Evolutionary conservation across 2,329 filamentous ascomycete genomes (phyloP), one percentile per base, ranked within the genome.

Genomic region (Fusarium marasasianum): DNA sequence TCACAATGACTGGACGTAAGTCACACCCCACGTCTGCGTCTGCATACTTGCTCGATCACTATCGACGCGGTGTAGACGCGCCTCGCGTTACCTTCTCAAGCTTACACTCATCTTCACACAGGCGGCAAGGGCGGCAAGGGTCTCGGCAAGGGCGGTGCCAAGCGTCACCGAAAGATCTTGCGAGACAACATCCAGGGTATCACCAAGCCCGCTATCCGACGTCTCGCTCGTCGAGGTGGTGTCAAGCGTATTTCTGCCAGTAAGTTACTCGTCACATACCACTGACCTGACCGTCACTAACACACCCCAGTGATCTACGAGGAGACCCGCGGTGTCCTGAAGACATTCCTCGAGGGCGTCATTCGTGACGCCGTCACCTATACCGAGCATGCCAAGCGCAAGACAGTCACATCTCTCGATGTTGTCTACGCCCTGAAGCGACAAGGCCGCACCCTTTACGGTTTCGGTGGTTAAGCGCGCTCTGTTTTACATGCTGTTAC

Each of bases 161-260:
- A 98, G 93, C 95, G 95, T 87, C 95, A 98, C 89, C 92, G 96
- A 83, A 98, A 98, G 94, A 98, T 98, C 90, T 91, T 98, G 86
- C 95, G 95, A 87, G 95, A 98, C 93, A 98, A 98, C 93, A 98
- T 98, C 84, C 95, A 98, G 90, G 95, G 95, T 87, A 98, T 98
- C 84, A 98, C 95, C 83, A 98, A 98, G 93, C 95, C 95, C 81
- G 95, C 95, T 80, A 98, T 98, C 87, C 93, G 95, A 82, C 95
- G 95, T 96, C 95, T 98, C 84, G 95, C 95, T 78, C 95, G 95
- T 87, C 95, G 95, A 96, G 95, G 95, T 87, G 95, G 95, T 96
- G 95, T 98, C 91, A 98, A 98, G 94, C 95, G 95, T 97, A 98
- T 98, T 83, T 98, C 95, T 82, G 95, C 95, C 85, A 97, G 92